Base-by-base conservation (phyloP, 1,284 basidiomycete genomes). In the Rhizoctonia solani region DNA sequence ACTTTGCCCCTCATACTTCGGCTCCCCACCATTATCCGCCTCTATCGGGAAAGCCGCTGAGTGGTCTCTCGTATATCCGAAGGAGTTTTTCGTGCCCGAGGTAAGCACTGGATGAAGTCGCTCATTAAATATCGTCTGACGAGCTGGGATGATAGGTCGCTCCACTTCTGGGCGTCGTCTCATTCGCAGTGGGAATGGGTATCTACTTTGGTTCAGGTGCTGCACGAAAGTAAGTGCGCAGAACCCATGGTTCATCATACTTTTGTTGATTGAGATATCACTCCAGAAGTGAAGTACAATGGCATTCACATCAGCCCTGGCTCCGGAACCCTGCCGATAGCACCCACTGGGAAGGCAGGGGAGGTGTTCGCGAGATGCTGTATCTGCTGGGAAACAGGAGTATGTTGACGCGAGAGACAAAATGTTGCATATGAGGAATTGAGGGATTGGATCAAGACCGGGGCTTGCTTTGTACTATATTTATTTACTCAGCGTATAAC, bases 331-430 rank as follows among this genome's bases (percentile, higher is more conserved):
- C 49, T 19, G 29, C 49, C 14, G 49, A 52, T 19, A 6, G 49
- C 6, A 30, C 29, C 25, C 11, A 52, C 29, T 52, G 49, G 49
- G 49, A 52, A 6, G 49, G 49, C 49, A 5, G 21, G 4, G 49
- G 49, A 9, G 49, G 49, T 27, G 49, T 52, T 6, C 49, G 49
- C 14, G 49, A 52, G 14, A 65, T 65, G 59, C 34, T 65, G 5
- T 65, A n/a, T 30, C 59, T n/a, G 59, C 59, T 19, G 59, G 59
- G 16, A 65, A 65, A 49, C 30, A 19, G 2, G 59, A 65, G 19
- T 34, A 52, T 19, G 59, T 52, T 8, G 49, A 30, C 5, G 25
- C 30, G n/a, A 49, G 19, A 19, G 59, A 65, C 23, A 25, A 53
- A 16, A 27, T 52, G 9, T 14, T 46, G 44, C 44, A 46, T 19